Percentiles rank a stretch among this genome's conserved stretches.
Conservation (phyloP, 2,329 filamentous ascomycete genomes). For the Penicillium digitatum region DNA sequence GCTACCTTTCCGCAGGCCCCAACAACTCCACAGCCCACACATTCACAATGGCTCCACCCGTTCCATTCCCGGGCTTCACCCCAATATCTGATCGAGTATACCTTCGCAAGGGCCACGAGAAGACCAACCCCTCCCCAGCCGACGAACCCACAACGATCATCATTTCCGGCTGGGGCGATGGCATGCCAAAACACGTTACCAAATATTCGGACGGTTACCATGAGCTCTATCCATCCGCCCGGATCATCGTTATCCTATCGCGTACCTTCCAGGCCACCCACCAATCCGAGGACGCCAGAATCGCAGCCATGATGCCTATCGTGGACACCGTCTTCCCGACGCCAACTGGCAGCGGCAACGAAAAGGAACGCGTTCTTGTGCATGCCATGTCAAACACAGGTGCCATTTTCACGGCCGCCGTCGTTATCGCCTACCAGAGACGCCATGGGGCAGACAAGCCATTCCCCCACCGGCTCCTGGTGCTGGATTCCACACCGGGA, state of each 20-base stretch:
- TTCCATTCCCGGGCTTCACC: slow-evolving; percentile 45
- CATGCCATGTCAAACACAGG: slow-evolving; percentile 60
- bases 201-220: slow-evolving; percentile 56
- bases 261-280: slow-evolving; percentile 49
- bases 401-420: slow-evolving; percentile 51
- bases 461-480: slow-evolving; percentile 49
- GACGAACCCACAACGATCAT: slow-evolving; percentile 32
- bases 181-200: slow-evolving; percentile 51
- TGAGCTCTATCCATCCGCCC: slow-evolving; percentile 49
- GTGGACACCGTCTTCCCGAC: slow-evolving; percentile 24
- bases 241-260: slow-evolving; percentile 52
- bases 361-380: slow-evolving; percentile 42
- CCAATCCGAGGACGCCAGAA: slow-evolving; percentile 44
- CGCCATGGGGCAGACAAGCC: slow-evolving; percentile 29
- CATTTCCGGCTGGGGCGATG: slow-evolving; percentile 58
- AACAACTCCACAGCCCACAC: neutral
- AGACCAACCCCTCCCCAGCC: slow-evolving; percentile 27
- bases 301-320: slow-evolving; percentile 47
- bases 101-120: slow-evolving; percentile 34
- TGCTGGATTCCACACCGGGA: slow-evolving; percentile 55
- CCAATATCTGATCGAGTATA: slow-evolving; percentile 49
- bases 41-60: slow-evolving; percentile 18
- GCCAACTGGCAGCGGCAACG: slow-evolving; percentile 15
- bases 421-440: slow-evolving; percentile 47
- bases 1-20: neutral